Base-by-base conservation (phyloP, 2,329 filamentous ascomycete species). In the Calonectria hawksworthii region DNA sequence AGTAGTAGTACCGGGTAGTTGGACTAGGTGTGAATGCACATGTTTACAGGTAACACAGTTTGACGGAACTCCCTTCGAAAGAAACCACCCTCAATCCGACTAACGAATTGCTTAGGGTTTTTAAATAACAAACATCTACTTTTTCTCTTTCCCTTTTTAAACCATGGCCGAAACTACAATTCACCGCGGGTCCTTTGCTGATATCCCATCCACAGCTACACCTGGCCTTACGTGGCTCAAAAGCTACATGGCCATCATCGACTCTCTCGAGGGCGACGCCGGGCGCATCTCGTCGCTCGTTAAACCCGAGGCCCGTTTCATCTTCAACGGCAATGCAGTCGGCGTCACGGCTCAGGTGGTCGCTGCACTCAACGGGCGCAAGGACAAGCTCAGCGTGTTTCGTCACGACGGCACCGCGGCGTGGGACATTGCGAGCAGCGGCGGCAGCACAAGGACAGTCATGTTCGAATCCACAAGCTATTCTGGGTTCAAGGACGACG, bases 401-500 rank as follows among this genome's bases (percentile, higher is more conserved):
- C 64, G 47, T 11, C 64, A 67, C 64, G 64, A 67, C 16, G 64
- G 64, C 64, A 30, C 30, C 7, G 64, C 51, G 47, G 64, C 64
- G 44, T 66, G 63, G 63, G 63, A 66, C 44, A n/a, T 51, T 13
- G 26, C n/a, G 44, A 67, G 51, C 30, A 21, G 26, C 38, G 26
- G 10, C 38, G 34, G 26, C 44, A 23, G 32, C 32, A 41, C 32
- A 6, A 68, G 61, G 38, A 65, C 61, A 18, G 38, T 65, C 61
- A 65, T 65, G 61, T 65, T 50, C 14, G 61, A 65, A 41, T 65
- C 61, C 7, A 23, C 61, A 10, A 65, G 61, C 28, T 10, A 18
- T 11, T 18, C 26, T 11, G 28, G 21, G 26, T 65, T 65, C 61
- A 65, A 34, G 38, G 41, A 8, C 18, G 61, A 65, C 41, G 61